A percentile compares a stretch with the other conserved stretches of the same genome.
phyloP scores from a whole-genome alignment of 1,139 yeast genomes.

The Arxiozyma slooffiae region DNA sequence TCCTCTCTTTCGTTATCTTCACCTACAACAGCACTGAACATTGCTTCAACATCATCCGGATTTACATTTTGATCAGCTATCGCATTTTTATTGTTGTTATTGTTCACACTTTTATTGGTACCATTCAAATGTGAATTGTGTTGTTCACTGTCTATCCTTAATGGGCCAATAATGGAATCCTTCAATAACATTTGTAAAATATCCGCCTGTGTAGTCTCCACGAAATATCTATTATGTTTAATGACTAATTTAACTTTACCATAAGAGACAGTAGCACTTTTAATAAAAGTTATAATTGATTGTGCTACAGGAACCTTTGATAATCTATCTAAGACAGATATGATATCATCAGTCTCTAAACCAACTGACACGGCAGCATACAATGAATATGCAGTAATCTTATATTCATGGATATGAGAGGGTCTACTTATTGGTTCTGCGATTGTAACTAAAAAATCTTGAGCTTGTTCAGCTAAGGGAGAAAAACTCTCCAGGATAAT shows the following conservation, averaged over 20 bases:
- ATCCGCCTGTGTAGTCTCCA: constrained; percentile 93
- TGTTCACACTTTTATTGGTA: constrained; percentile 19
- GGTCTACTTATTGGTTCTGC: constrained; percentile 99
- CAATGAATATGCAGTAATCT: constrained; percentile 82
- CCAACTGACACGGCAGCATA: constrained; percentile 99
- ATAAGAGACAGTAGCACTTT: constrained; percentile 83
- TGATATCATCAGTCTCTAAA: constrained; percentile 86
- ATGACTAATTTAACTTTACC: constrained; percentile 93
- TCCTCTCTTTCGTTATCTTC: constrained; percentile 50
- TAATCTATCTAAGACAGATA: constrained; percentile 75
- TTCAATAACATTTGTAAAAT: constrained; percentile 81
- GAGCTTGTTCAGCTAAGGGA: constrained; percentile 96
- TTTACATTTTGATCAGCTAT: constrained; percentile 16
- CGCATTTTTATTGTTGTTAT: constrained; percentile 11
- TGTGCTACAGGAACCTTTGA: constrained; percentile 94
- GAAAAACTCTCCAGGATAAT: constrained; percentile 89
- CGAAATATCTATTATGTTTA: constrained; percentile 88
- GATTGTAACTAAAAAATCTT: constrained; percentile 88
- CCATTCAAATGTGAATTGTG: constrained; percentile 35
- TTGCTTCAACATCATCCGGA: constrained; percentile 48
- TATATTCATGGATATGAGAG: constrained; percentile 88
- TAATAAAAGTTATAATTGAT: constrained; percentile 72
- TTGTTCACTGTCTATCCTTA: constrained; percentile 60
- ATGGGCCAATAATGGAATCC: constrained; percentile 83
- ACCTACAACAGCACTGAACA: constrained; percentile 77